phyloP scores from a whole-genome alignment of 257 asterid genomes.

The Marsdenia floribunda region DNA sequence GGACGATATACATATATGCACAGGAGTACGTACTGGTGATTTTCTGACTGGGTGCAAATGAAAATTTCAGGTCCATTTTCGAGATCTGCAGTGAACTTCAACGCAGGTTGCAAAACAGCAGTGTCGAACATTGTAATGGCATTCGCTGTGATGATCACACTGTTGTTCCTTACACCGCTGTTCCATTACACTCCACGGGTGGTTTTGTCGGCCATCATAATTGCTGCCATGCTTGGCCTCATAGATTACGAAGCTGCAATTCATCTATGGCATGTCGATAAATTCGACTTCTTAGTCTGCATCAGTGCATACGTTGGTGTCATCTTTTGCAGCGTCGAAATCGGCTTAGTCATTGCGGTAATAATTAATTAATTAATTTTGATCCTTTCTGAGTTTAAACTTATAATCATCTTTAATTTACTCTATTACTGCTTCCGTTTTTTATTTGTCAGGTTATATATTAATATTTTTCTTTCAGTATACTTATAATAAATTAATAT shows the following conservation, averaged over 20 bases:
- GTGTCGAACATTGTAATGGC: constrained; percentile 97
- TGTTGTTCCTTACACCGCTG: constrained; percentile 67
- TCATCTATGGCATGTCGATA: constrained; percentile 82
- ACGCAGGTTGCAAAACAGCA: constrained; percentile 96
- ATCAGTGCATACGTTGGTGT: constrained; percentile 75
- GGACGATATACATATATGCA: too few relatives aligned
- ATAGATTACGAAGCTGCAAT: constrained; percentile 85
- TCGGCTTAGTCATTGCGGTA: constrained; percentile 72
- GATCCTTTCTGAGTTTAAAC: too few relatives aligned
- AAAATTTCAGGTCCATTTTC: constrained; percentile 75
- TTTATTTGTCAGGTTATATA: too few relatives aligned
- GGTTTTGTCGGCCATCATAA: constrained; percentile 73
- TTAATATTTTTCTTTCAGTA: too few relatives aligned
- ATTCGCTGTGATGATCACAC: constrained; percentile 73
- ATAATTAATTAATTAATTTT: too few relatives aligned
- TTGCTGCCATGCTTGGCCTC: constrained; percentile 94
- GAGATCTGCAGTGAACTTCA: constrained; percentile 91
- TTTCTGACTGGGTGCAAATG: background rate
- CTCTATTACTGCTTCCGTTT: too few relatives aligned
- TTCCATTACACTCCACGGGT: constrained; percentile 90
- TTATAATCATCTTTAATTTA: too few relatives aligned
- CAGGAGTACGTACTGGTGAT: background rate
- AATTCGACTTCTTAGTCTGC: constrained; percentile 86
- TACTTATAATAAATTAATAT: too few relatives aligned
- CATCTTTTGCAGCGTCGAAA: constrained; percentile 68